These are phyloP conservation scores for Myotisia sp. DNA, from an alignment of 2,329 filamentous ascomycete species.

Conservation along the genomic window DNA sequence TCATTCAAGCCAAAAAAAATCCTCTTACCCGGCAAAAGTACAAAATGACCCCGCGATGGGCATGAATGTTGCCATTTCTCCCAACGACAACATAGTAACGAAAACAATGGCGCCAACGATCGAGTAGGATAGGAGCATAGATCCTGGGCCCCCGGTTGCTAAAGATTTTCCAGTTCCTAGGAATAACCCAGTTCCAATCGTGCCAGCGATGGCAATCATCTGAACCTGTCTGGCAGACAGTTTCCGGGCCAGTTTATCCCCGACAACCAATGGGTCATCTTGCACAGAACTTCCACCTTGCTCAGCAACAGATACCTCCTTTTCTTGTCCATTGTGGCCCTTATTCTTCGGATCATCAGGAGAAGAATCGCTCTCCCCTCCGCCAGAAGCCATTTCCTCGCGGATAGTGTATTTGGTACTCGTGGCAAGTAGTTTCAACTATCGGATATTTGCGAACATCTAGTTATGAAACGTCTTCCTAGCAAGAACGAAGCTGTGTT, in stretches of 20 bases:
- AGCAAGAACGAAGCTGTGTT: too few relatives aligned
- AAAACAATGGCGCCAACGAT: conserved; percentile 46
- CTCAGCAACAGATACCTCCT: too few relatives aligned
- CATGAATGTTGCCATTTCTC: conserved; percentile 47
- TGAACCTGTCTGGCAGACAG: conserved; percentile 50
- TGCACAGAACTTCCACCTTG: too few relatives aligned
- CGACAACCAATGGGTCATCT: conserved; percentile 12
- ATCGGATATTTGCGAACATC: too few relatives aligned
- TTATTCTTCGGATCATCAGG: too few relatives aligned
- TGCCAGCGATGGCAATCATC: conserved; percentile 46
- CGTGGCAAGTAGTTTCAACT: too few relatives aligned
- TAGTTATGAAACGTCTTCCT: too few relatives aligned
- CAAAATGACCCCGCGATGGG: conserved; percentile 43
- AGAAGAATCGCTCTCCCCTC: too few relatives aligned
- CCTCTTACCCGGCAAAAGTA: conserved; percentile 38
- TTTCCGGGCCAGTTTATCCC: conserved; percentile 40
- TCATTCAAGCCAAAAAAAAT: not conserved
- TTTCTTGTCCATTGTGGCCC: too few relatives aligned
- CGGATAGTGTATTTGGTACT: too few relatives aligned
- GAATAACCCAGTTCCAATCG: conserved; percentile 43
- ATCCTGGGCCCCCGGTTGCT: conserved; percentile 45
- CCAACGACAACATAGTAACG: conserved; percentile 44
- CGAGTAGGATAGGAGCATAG: conserved; percentile 43
- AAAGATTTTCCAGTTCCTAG: conserved; percentile 48
- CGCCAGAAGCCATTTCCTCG: too few relatives aligned